Conservation (phyloP, 2,329 filamentous ascomycete species). For the Diaporthe caulivora region DNA sequence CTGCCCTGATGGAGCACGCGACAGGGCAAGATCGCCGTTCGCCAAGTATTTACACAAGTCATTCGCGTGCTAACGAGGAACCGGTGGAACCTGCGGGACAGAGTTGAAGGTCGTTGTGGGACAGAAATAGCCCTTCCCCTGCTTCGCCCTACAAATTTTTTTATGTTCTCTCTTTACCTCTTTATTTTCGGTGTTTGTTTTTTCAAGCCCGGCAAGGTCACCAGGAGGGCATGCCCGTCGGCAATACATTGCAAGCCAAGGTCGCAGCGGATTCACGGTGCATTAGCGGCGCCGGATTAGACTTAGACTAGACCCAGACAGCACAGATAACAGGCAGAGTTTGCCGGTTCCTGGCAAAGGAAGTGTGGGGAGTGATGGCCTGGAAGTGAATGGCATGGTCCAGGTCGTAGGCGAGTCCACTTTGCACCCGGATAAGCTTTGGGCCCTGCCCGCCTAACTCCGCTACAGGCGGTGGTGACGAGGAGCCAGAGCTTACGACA, state of each 20-base stretch:
- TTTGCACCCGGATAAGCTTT: constrained; percentile 15
- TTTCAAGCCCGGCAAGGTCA: not conserved
- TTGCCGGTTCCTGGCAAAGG: constrained; percentile 17
- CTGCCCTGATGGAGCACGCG: not conserved
- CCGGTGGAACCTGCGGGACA: not conserved
- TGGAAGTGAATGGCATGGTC: not conserved
- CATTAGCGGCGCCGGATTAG: constrained; percentile 1
- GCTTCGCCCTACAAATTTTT: not conserved
- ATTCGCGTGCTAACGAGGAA: constrained; percentile 2
- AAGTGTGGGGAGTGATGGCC: not conserved
- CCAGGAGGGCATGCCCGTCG: not conserved
- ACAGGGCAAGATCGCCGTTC: constrained; percentile 12
- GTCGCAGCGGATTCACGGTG: not conserved
- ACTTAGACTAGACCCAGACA: not conserved
- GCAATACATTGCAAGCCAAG: not conserved
- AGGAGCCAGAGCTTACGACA: not conserved
- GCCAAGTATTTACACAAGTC: constrained; percentile 7
- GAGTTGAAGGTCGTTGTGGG: not conserved
- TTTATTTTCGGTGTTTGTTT: not conserved
- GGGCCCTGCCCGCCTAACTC: not conserved
- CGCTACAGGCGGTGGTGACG: not conserved
- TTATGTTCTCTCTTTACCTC: not conserved
- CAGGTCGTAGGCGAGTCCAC: not conserved
- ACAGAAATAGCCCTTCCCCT: not conserved
- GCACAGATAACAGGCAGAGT: not conserved